Evolutionary conservation across 345 rosid genomes (phyloP), one percentile per base, ranked within the genome.

Genomic region (Camelina neglecta): DNA sequence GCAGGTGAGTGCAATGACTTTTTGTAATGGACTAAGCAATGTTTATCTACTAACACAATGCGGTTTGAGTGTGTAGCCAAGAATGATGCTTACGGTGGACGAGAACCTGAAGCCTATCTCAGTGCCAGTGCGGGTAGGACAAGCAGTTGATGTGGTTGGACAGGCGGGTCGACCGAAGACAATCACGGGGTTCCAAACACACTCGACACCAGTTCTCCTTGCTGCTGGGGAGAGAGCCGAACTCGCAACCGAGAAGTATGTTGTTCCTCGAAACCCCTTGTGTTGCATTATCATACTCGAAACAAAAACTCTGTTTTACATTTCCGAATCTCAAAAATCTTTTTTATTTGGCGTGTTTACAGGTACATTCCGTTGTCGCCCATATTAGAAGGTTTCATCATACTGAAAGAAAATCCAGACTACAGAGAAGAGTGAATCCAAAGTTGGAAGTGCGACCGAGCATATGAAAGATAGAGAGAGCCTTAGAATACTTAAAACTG

Each of bases 211-310:
- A 0, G 96, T 95, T 66, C 97, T 95, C 68, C 84, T 95, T 11
- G 97, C 99, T 66, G 96, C 93, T 26, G 96, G 99, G 11, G 97
- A 95, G 68, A 85, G 97, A 74, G 98, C 99, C 5, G 98, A 95
- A 51, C 81, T 95, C 63, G 99, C 99, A 2, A 92, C 97, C 0
- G 99, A 95, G 73, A 95, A 92, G 99, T 95, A 79, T 74, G 87
- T 56, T 64, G 58, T 57, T 31, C 54, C 63, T 54, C 69, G 0
- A 47, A 66, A 29, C 13, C 48, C 6, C 41, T 23, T 49, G 15
- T 4, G 24, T 68, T 68, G 8, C 23, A 3, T 26, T 8, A 53
- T 50, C 64, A 56, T 51, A 39, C 16, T 36, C 11, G 6, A 56
- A 44, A 55, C 0, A 26, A 7, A 65, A 55, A 38, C 31, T 56